Percentiles rank a stretch among this genome's conserved stretches.
These are phyloP conservation scores for Jaapia argillacea DNA, from an alignment of 768 basidiomycete species.

Conservation along the genomic window DNA sequence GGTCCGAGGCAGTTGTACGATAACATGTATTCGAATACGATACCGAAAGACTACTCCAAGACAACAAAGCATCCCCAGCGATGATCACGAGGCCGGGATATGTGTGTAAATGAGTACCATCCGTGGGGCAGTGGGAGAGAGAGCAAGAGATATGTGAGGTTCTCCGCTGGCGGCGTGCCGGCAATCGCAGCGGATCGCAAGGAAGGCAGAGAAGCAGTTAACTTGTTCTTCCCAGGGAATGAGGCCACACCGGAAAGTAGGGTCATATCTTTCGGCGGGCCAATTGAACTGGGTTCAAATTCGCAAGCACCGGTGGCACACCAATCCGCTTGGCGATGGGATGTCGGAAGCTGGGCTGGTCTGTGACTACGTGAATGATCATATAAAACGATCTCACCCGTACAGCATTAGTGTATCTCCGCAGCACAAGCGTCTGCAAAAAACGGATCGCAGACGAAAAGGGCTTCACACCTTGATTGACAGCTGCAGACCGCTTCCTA, in stretches of 20 bases:
- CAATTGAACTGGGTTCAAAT: slow-evolving; percentile 24
- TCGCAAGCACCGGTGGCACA: too few relatives aligned
- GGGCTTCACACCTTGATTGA: too few relatives aligned
- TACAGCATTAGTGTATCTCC: too few relatives aligned
- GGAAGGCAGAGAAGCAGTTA: slow-evolving; percentile 7
- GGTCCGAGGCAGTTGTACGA: neutral
- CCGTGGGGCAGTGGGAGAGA: neutral
- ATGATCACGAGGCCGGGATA: neutral
- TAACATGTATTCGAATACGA: neutral
- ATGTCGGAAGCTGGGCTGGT: too few relatives aligned
- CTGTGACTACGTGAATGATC: too few relatives aligned
- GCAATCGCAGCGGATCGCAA: neutral
- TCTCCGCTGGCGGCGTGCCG: neutral
- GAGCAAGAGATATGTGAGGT: neutral
- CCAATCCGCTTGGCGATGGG: too few relatives aligned
- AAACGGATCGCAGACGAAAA: too few relatives aligned
- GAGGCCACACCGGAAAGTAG: slow-evolving; percentile 17
- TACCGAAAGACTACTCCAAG: neutral
- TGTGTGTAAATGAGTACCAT: neutral
- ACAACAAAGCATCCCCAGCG: neutral
- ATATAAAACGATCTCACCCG: too few relatives aligned
- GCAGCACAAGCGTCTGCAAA: too few relatives aligned
- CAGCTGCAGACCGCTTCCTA: too few relatives aligned
- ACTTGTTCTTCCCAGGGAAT: slow-evolving; percentile 22
- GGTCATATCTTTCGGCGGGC: slow-evolving; percentile 9